Conservation (phyloP, 2,329 filamentous ascomycete species). For the Epichloe festucae region DNA sequence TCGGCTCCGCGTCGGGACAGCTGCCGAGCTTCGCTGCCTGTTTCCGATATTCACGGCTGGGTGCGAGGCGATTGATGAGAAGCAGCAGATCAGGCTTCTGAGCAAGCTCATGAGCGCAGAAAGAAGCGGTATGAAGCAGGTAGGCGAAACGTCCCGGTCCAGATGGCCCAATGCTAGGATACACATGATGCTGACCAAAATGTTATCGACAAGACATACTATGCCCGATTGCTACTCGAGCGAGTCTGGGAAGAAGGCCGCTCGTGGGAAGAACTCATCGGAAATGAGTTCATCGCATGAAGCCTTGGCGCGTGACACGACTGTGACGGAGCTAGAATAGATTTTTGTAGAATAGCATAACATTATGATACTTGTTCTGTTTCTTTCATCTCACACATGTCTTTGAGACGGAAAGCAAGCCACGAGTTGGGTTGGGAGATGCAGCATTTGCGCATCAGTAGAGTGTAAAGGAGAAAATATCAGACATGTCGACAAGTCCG, state of each 20-base stretch:
- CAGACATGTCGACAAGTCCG: too few species aligned
- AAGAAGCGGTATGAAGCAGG: constrained; percentile 64
- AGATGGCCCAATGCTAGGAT: too few species aligned
- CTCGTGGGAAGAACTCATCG: constrained; percentile 56
- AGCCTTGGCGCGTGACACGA: neutral
- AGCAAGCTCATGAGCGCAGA: constrained; percentile 55
- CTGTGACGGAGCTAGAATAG: neutral
- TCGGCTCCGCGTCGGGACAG: constrained; percentile 50
- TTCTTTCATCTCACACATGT: neutral
- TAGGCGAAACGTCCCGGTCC: constrained; percentile 20
- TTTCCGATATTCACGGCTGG: constrained; percentile 79
- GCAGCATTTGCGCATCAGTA: neutral
- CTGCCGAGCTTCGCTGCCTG: constrained; percentile 60
- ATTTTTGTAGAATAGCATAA: neutral
- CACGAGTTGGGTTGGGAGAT: neutral
- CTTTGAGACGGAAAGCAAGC: neutral
- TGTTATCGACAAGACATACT: constrained; percentile 34
- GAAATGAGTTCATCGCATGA: constrained; percentile 53
- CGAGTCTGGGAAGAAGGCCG: constrained; percentile 54
- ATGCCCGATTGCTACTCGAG: constrained; percentile 53
- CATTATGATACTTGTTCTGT: neutral
- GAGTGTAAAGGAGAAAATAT: neutral
- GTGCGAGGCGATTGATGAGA: constrained; percentile 50
- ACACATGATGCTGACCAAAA: neutral
- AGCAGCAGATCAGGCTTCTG: constrained; percentile 47